These are phyloP conservation scores for Cordia subcordata DNA, from an alignment of 257 asterid genomes.

Conservation along the genomic window DNA sequence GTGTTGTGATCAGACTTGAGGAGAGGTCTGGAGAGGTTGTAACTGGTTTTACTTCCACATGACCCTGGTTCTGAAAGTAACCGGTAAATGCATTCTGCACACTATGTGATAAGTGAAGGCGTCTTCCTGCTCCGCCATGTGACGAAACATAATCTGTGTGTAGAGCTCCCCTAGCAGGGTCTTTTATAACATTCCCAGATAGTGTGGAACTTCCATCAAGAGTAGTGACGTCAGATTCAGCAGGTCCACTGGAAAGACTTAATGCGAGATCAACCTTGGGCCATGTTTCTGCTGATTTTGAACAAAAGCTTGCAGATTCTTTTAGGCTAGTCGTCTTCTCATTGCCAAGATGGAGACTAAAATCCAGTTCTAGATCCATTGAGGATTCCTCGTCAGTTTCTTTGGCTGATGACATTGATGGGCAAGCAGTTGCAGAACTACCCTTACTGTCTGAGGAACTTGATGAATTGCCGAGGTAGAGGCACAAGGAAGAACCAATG, in stretches of 20 bases:
- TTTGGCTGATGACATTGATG: slow-evolving; percentile 78
- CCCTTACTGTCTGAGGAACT: slow-evolving; percentile 96
- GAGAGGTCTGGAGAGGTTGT: slow-evolving; percentile 47
- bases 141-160: slow-evolving; percentile 38
- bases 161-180: slow-evolving; percentile 24
- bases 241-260: slow-evolving; percentile 61
- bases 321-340: slow-evolving; percentile 51
- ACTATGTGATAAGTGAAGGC: slow-evolving; percentile 24
- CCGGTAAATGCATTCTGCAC: slow-evolving; percentile 28
- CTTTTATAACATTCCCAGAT: slow-evolving; percentile 25
- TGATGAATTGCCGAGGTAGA: slow-evolving; percentile 75
- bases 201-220: slow-evolving; percentile 33
- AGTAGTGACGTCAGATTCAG: slow-evolving; percentile 63
- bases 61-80: slow-evolving; percentile 34
- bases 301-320: slow-evolving; percentile 33
- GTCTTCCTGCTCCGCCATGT: slow-evolving; percentile 26
- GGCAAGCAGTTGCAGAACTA: slow-evolving; percentile 84
- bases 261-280: slow-evolving; percentile 77
- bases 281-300: slow-evolving; percentile 27
- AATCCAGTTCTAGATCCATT: slow-evolving; percentile 90
- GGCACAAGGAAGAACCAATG: slow-evolving; percentile 43
- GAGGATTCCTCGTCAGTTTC: slow-evolving; percentile 79
- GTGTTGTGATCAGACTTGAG: slow-evolving; percentile 47
- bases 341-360: slow-evolving; percentile 70
- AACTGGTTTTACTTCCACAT: slow-evolving; percentile 30